Base-by-base conservation (phyloP, 2,329 filamentous ascomycete species). In the Gyromitra esculenta region DNA sequence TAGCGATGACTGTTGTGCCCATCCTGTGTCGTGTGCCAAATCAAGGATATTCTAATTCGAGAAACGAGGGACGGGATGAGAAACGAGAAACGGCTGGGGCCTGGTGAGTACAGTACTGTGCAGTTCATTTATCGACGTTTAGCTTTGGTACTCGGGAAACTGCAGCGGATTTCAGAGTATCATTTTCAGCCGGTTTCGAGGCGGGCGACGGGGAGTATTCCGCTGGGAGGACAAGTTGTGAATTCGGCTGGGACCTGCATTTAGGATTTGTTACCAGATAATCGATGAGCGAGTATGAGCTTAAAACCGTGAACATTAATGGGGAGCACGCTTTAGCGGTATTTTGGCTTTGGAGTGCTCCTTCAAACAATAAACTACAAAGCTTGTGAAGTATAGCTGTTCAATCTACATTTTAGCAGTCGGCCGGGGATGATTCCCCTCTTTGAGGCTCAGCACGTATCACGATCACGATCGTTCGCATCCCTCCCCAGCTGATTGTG, bases 231-330 rank as follows among this genome's bases (percentile, higher is more conserved):
- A 64, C 25, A 37, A 48, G 31, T 75, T 75, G 9, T 9, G 13
- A 75, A 70, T 37, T 25, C 41, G 59, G 52, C 71, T 45, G 57
- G 70, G 56, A 74, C 71, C 71, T 74, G 71, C 63, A 74, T 74
- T 57, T 31, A 11, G 60, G 50, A 64, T 70, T 60, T 66, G 72
- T 50, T 70, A 69, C 18, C 52, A 45, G 21, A 59, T 15, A 69
- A 39, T 41, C 11, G 45, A 15, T 31, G 54, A 69, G 66, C 41
- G n/a, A 59, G 54, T 60, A 60, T 60, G 54, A 60, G 66, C 41
- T 5, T 41, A 69, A 69, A 69, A 43, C 7, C 18, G 25, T 54
- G 31, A 50, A 67, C 54, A 68, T 52, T 7, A 52, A 60, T 31
- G 41, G 62, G 48, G n/a, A 69, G 63, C 54, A 6, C 41, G 43